A percentile compares a stretch with the other conserved stretches of the same genome.
Evolutionary conservation across 495 filamentous ascomycete species (phyloP).

Genomic region (Penicillium daleae): DNA sequence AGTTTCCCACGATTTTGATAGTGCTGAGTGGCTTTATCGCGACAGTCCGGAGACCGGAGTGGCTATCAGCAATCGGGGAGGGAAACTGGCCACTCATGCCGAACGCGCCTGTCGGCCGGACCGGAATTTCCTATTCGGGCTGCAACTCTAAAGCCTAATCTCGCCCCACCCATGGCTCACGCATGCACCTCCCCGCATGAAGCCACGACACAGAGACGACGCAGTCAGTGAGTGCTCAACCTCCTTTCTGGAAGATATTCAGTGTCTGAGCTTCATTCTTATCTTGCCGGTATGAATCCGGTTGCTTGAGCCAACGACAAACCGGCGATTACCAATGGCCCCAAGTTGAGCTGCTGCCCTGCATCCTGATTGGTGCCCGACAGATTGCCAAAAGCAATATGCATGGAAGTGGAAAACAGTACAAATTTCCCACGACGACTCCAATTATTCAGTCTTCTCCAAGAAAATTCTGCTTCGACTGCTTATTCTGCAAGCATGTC

Average conservation of each 20-base stretch:
- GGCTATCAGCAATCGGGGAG: background rate
- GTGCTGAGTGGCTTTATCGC: slow-evolving; percentile 1
- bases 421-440: background rate
- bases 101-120: background rate
- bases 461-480: background rate
- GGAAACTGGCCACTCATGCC: background rate
- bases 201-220: background rate
- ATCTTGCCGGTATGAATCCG: slow-evolving; percentile 7
- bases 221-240: background rate
- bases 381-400: background rate
- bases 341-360: background rate
- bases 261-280: background rate
- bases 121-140: background rate
- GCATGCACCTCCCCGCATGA: background rate
- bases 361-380: slow-evolving; percentile 10
- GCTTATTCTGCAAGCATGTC: background rate
- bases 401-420: background rate
- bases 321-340: slow-evolving; percentile 7
- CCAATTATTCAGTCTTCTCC: background rate
- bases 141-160: background rate
- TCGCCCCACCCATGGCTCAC: background rate
- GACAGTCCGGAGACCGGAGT: slow-evolving; percentile 2
- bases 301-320: slow-evolving; percentile 11
- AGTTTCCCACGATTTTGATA: background rate
- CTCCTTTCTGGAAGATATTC: background rate